These are phyloP conservation scores for Collybia sp. DNA, from an alignment of 768 basidiomycete species.

Conservation along the genomic window DNA sequence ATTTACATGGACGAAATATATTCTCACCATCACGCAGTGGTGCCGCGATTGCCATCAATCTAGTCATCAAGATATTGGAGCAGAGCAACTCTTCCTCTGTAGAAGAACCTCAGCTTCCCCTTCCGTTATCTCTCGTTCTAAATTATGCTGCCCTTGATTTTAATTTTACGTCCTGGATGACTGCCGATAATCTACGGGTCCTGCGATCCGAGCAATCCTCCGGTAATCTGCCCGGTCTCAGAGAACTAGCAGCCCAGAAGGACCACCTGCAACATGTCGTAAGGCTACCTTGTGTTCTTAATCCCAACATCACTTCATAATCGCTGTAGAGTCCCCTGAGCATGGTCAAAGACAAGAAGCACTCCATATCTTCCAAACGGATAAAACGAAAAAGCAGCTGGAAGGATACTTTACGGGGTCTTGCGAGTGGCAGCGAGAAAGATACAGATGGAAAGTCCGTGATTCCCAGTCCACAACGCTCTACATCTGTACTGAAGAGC, in stretches of 20 bases:
- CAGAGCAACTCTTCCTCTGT: conserved; percentile 31
- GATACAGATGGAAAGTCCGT: conserved; percentile 5
- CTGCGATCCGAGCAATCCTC: conserved; percentile 86
- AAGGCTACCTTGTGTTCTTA: conserved; percentile 9
- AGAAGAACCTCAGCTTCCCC: conserved; percentile 44
- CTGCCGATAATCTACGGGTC: conserved; percentile 75
- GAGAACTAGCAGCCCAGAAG: conserved; percentile 70
- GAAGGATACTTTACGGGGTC: conserved; percentile 52
- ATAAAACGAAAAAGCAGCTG: conserved; percentile 50
- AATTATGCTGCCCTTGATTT: conserved; percentile 94
- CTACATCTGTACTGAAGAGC: conserved; percentile 22
- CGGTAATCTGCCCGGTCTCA: conserved; percentile 70
- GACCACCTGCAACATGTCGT: conserved; percentile 83
- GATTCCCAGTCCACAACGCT: background rate
- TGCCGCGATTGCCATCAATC: conserved; percentile 79
- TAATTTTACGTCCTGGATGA: conserved; percentile 98
- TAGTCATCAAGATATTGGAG: conserved; percentile 85
- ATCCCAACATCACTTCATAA: conserved; percentile 1
- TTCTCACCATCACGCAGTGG: conserved; percentile 49
- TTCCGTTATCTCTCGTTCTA: conserved; percentile 79
- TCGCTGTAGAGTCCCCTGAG: conserved; percentile 68
- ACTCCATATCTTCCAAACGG: conserved; percentile 32
- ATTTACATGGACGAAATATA: conserved; percentile 2
- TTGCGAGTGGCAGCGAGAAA: conserved; percentile 37
- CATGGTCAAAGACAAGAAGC: conserved; percentile 76